phyloP scores from a whole-genome alignment of 148 eudicot genomes.

The Oxyria digyna region DNA sequence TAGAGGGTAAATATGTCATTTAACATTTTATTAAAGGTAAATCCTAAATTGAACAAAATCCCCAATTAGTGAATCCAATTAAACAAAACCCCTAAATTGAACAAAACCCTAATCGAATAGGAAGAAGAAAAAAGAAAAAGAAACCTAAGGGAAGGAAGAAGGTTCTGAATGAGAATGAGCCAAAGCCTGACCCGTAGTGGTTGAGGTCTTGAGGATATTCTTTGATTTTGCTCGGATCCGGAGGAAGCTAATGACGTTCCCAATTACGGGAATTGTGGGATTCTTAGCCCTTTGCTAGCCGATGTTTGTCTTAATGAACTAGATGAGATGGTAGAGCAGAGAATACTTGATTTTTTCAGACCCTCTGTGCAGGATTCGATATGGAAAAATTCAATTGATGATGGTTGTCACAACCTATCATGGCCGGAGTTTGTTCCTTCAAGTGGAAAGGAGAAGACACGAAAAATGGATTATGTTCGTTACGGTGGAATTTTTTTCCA shows the following conservation, averaged over 20 bases:
- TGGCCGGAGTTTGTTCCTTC: slow-evolving; percentile 99
- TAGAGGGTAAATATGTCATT: too few relatives aligned
- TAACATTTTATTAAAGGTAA: too few relatives aligned
- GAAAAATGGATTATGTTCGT: slow-evolving; percentile 82
- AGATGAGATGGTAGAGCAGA: slow-evolving; percentile 68
- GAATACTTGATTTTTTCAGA: slow-evolving; percentile 43
- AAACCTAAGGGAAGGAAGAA: slow-evolving; percentile 47
- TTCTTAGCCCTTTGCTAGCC: slow-evolving; percentile 76
- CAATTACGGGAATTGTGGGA: slow-evolving; percentile 67
- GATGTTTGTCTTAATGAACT: slow-evolving; percentile 72
- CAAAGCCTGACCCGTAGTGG: slow-evolving; percentile 97
- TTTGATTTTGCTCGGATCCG: slow-evolving; percentile 75
- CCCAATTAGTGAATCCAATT: too few relatives aligned
- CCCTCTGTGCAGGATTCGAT: slow-evolving; percentile 44
- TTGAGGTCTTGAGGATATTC: slow-evolving; percentile 59
- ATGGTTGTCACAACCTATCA: slow-evolving; percentile 76
- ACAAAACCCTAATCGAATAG: too few relatives aligned
- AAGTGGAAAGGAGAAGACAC: slow-evolving; percentile 66
- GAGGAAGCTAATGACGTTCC: slow-evolving; percentile 82
- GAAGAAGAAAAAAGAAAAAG: slow-evolving; percentile 32
- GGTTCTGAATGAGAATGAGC: slow-evolving; percentile 60
- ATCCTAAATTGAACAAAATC: too few relatives aligned
- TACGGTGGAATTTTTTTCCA: slow-evolving; percentile 81
- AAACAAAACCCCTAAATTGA: too few relatives aligned
- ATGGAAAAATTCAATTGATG: slow-evolving; percentile 44